Percentiles rank a stretch among this genome's conserved stretches.
Conservation (phyloP, 1,284 basidiomycete species). For the Sporisorium scitamineum region DNA sequence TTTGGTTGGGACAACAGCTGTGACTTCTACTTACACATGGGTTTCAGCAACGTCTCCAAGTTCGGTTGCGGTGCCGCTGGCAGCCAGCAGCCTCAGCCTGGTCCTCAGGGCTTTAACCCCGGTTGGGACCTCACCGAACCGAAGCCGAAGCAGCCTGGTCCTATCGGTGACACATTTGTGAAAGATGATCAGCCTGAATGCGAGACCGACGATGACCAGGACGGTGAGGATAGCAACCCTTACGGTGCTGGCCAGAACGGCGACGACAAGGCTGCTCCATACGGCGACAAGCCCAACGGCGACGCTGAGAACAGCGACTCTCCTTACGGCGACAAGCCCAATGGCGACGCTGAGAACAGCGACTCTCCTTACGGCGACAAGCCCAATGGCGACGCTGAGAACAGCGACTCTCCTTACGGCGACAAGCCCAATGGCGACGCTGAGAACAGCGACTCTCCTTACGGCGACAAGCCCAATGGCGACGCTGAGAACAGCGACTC, state of each 20-base stretch:
- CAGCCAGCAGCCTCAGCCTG: neutral
- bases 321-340: neutral
- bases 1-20: conserved; percentile 43
- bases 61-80: conserved; percentile 35
- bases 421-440: neutral
- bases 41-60: conserved; percentile 41
- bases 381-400: neutral
- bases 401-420: neutral
- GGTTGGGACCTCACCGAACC: too few species aligned
- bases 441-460: neutral
- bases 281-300: neutral
- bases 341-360: neutral
- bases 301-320: neutral
- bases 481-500: neutral
- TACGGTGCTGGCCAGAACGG: neutral
- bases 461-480: conserved; percentile 15
- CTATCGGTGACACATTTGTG: too few species aligned
- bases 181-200: too few species aligned
- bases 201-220: neutral
- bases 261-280: neutral
- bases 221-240: neutral
- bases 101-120: too few species aligned
- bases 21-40: conserved; percentile 38
- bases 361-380: neutral
- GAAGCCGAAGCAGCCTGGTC: neutral